Base-by-base conservation (phyloP, 495 filamentous ascomycete species). In the Annulohypoxylon moriforme region DNA sequence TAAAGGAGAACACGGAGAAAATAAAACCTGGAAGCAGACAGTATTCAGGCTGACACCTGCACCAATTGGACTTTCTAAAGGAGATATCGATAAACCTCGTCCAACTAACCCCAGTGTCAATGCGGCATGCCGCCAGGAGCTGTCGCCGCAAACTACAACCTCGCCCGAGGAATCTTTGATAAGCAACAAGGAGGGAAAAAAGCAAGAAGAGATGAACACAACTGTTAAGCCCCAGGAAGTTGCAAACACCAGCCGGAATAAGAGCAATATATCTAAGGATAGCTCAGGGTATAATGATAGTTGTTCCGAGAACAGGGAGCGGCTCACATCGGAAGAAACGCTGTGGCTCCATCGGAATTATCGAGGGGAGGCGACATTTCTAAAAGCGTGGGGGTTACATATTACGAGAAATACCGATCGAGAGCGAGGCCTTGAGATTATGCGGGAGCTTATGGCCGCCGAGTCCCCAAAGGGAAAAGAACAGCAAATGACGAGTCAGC, bases 311-410 rank as follows among this genome's bases (percentile, higher is more conserved):
- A 3, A 29, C 9, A 56, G 6, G 11, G 22, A 50, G 6, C 65
- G 63, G 4, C 49, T 77, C 3, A 73, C 69, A 8, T 20, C 60
- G 0, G 74, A 78, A 34, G 76, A 84, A 40, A 61, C 77, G 0
- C 36, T 81, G n/a, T 84, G 81, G 81, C 58, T 84, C 29, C 82
- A 84, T 47, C 58, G 49, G 8, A 78, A 84, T 60, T 84, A 84
- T 64, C 75, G 79, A 8, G 82, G 81, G 0, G 79, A 83, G 33
- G 79, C 78, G 0, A 72, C 74, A 0, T 84, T 84, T 22, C 64
- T 84, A 4, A 55, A 67, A 24, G 81, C 81, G 0, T 84, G 82
- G 82, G 82, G 82, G 0, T 61, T 84, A 25, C 72, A 82, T 11
- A 79, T 81, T 4, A 34, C 57, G 16, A 74, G 50, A 3, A 61